phyloP scores from a whole-genome alignment of 1,284 basidiomycete genomes.

The Marasmius fiardii region DNA sequence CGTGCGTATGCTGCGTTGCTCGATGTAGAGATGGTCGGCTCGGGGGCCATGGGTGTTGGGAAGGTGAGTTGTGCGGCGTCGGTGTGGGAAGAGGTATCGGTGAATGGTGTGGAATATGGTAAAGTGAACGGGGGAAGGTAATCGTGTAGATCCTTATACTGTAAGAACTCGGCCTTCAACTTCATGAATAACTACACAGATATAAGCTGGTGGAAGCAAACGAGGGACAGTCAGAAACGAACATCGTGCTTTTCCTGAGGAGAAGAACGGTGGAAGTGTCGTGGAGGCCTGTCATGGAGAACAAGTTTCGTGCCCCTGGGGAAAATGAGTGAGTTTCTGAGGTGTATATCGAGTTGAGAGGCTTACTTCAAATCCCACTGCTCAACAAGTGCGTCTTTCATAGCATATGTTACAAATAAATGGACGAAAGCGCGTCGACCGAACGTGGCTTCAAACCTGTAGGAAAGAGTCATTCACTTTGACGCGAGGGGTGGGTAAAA shows the following conservation, averaged over 20 bases:
- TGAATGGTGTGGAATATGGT: slow-evolving; percentile 68
- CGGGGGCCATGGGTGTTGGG: neutral
- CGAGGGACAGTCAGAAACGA: slow-evolving; percentile 15
- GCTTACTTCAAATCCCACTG: slow-evolving; percentile 81
- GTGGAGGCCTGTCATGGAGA: slow-evolving; percentile 86
- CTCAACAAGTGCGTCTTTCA: slow-evolving; percentile 68
- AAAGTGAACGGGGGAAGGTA: slow-evolving; percentile 40
- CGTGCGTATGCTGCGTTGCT: slow-evolving; percentile 17
- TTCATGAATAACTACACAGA: slow-evolving; percentile 52
- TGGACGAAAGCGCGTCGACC: slow-evolving; percentile 84
- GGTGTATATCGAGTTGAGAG: slow-evolving; percentile 5
- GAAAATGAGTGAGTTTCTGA: slow-evolving; percentile 4
- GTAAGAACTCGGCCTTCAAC: slow-evolving; percentile 34
- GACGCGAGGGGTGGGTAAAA: neutral
- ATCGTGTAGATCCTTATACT: slow-evolving; percentile 22
- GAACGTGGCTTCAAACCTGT: slow-evolving; percentile 80
- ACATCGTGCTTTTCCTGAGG: slow-evolving; percentile 76
- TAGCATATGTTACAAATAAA: slow-evolving; percentile 90
- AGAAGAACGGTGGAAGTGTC: slow-evolving; percentile 71
- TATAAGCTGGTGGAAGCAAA: slow-evolving; percentile 29
- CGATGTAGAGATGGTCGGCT: neutral
- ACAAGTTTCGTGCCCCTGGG: slow-evolving; percentile 75
- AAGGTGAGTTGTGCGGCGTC: neutral
- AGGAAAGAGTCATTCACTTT: neutral
- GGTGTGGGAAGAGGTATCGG: slow-evolving; percentile 27